These are phyloP conservation scores for Spizellomyces punctatus DNA, from an alignment of 192 early-diverging fungal species.

Conservation along the genomic window DNA sequence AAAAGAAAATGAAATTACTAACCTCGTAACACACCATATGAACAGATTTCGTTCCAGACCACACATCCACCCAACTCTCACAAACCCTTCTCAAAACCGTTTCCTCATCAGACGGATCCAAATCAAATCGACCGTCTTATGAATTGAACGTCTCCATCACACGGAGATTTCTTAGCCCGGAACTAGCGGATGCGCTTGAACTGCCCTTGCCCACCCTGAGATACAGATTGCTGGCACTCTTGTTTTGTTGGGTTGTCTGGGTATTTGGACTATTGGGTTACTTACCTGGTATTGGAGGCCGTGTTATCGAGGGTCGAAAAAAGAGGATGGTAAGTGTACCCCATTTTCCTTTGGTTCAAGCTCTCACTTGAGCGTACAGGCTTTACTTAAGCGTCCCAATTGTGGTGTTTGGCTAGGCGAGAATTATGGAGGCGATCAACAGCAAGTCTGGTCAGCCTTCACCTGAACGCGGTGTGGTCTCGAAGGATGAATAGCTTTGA, in stretches of 20 bases:
- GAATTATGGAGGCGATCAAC: too few species aligned
- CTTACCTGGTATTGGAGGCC: not conserved
- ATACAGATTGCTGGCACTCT: not conserved
- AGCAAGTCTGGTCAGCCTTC: too few species aligned
- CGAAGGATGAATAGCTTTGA: too few species aligned
- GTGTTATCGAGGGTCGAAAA: constrained; percentile 13
- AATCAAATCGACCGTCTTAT: not conserved
- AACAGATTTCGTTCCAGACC: constrained; percentile 8
- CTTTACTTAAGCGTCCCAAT: too few species aligned
- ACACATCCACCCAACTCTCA: not conserved
- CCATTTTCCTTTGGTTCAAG: too few species aligned
- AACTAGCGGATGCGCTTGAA: constrained; percentile 20
- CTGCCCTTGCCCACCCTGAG: not conserved
- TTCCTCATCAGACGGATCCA: not conserved
- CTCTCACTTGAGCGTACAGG: too few species aligned
- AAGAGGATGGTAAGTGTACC: constrained; percentile 11
- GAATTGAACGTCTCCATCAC: constrained; percentile 10
- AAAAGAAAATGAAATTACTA: not conserved
- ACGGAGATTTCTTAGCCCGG: not conserved
- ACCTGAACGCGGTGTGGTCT: too few species aligned
- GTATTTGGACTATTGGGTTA: not conserved
- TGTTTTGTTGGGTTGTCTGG: constrained; percentile 3
- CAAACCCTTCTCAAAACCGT: constrained; percentile 8
- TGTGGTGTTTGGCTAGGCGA: too few species aligned
- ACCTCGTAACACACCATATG: not conserved